A percentile compares a stretch with the other conserved stretches of the same genome.
Conservation (phyloP, 2,329 filamentous ascomycete genomes). For the Ophiostoma tasmaniense region DNA sequence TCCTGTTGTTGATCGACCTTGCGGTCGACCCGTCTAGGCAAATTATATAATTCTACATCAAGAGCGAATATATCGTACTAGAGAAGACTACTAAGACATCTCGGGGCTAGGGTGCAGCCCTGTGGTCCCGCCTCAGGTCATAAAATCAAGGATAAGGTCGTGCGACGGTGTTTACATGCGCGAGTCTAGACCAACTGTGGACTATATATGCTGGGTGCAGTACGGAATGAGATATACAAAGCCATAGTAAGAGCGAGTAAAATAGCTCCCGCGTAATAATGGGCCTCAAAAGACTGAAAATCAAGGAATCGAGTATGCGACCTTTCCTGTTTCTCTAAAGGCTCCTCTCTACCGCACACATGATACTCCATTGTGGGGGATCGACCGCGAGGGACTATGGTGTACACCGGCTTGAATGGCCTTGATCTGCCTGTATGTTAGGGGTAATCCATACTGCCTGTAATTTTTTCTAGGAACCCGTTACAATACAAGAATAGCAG, state of each 20-base stretch:
- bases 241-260: not conserved
- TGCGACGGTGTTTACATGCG: not conserved
- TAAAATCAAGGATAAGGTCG: not conserved
- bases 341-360: not conserved
- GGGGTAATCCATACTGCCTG: not conserved
- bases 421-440: not conserved
- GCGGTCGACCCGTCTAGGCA: not conserved
- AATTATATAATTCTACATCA: not conserved
- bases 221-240: not conserved
- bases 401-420: not conserved
- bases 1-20: not conserved
- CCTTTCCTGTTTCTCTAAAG: not conserved
- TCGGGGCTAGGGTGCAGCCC: not conserved
- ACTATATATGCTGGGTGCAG: not conserved
- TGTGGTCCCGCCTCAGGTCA: slow-evolving; percentile 5
- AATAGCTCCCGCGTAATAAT: not conserved
- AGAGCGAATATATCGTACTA: not conserved
- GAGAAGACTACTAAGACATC: not conserved
- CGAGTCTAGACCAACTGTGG: not conserved
- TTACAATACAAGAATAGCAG: not conserved
- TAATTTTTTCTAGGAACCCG: not conserved
- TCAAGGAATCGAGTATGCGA: not conserved
- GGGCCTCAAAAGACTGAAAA: not conserved
- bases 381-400: not conserved
- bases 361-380: slow-evolving; percentile 1